Evolutionary conservation across 495 filamentous ascomycete genomes (phyloP).

Genomic region (Pseudevernia furfuracea): DNA sequence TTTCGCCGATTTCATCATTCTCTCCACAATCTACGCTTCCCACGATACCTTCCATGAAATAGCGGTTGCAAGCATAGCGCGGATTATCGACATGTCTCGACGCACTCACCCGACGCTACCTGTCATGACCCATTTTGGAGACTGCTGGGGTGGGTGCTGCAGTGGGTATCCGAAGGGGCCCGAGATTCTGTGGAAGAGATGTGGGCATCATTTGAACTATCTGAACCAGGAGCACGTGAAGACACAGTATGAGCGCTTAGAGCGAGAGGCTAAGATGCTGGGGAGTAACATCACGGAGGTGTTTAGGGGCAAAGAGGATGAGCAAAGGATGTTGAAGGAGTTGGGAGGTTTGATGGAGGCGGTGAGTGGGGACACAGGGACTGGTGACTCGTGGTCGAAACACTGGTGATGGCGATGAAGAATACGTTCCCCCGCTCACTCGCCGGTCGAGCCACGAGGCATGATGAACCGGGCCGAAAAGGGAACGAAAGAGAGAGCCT

Average conservation of each 20-base stretch:
- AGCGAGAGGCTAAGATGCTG: conserved; percentile 3
- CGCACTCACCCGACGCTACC: conserved; percentile 5
- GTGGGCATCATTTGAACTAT: conserved; percentile 2
- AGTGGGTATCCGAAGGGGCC: not conserved
- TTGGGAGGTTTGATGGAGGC: conserved; percentile 1
- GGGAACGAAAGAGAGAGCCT: not conserved
- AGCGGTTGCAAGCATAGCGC: conserved; percentile 24
- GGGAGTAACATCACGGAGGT: not conserved
- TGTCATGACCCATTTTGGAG: conserved; percentile 4
- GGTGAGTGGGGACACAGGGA: not conserved
- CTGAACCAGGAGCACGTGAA: conserved; percentile 1
- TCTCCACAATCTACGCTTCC: conserved; percentile 16
- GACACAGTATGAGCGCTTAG: not conserved
- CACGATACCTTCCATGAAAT: conserved; percentile 23
- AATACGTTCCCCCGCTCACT: not conserved
- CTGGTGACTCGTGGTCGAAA: not conserved
- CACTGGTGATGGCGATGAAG: not conserved
- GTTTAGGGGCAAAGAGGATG: not conserved
- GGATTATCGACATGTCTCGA: conserved; percentile 23
- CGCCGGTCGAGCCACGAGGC: not conserved
- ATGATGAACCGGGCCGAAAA: not conserved
- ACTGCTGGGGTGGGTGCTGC: conserved; percentile 6
- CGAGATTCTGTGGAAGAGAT: conserved; percentile 1
- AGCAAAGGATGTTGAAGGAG: not conserved
- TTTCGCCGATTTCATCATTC: conserved; percentile 27